phyloP scores from a whole-genome alignment of 208 protist genomes.

The Naegleria lovaniensis region DNA sequence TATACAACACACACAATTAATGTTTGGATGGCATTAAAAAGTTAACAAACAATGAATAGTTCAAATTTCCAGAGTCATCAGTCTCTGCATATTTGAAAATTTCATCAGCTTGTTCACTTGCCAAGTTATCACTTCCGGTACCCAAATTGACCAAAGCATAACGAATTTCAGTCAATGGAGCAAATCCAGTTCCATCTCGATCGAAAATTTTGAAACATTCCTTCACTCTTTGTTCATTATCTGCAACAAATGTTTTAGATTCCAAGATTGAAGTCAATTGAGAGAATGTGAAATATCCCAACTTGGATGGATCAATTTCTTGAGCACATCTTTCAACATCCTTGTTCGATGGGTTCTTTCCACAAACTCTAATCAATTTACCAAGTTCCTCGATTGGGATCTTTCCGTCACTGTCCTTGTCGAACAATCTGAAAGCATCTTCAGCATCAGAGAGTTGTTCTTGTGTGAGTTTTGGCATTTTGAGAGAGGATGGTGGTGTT shows the following conservation, averaged over 20 bases:
- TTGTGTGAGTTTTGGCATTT: slow-evolving; percentile 66
- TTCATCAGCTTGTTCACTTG: slow-evolving; percentile 43
- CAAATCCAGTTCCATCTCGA: slow-evolving; percentile 55
- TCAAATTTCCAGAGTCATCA: slow-evolving; percentile 34
- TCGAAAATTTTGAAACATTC: slow-evolving; percentile 64
- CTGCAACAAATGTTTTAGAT: slow-evolving; percentile 7
- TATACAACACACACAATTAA: neutral
- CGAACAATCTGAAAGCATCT: slow-evolving; percentile 97
- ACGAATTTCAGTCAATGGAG: slow-evolving; percentile 53
- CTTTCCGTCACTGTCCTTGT: slow-evolving; percentile 93
- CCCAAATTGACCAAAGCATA: slow-evolving; percentile 59
- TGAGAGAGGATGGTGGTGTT: neutral
- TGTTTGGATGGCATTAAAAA: slow-evolving; percentile 27
- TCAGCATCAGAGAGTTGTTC: slow-evolving; percentile 95
- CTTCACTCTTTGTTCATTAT: slow-evolving; percentile 51
- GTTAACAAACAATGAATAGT: slow-evolving; percentile 32
- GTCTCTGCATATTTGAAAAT: slow-evolving; percentile 33
- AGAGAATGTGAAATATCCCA: slow-evolving; percentile 4
- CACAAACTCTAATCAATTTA: slow-evolving; percentile 96
- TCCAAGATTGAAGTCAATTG: neutral
- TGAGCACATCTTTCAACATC: slow-evolving; percentile 2
- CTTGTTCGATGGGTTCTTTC: slow-evolving; percentile 83
- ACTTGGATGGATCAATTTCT: slow-evolving; percentile 10
- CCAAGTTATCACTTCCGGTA: slow-evolving; percentile 46
- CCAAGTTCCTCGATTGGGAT: slow-evolving; percentile 94